Evolutionary conservation across 768 basidiomycete genomes (phyloP), one percentile per base, ranked within the genome.

Genomic region (Leccinum incarnatum): DNA sequence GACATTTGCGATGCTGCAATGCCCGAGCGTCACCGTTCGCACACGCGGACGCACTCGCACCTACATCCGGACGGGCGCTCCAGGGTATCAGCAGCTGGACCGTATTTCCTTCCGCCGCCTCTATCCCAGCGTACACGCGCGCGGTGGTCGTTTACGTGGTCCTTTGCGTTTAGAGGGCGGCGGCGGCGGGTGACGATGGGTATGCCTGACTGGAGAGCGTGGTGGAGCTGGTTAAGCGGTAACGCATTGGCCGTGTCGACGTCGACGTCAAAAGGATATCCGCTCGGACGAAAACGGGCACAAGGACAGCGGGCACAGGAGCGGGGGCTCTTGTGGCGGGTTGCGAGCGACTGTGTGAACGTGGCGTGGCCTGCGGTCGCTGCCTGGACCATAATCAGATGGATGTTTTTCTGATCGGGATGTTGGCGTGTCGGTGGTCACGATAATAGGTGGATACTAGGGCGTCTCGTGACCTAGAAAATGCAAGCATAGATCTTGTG

Each of bases 101-200:
- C 72, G 40, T 67, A 76, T 53, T 82, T 79, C 57, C 75, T 78
- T 30, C 77, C 78, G 3, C 75, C 75, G 14, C 77, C 77, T 37
- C 59, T 57, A 9, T 61, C 65, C 21, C 73, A 68, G 49, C 60
- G 67, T 25, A 51, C 58, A 19, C 66, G 63, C n/a, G 29, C 27
- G 60, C 61, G 56, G 66, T 67, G 48, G 48, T 72, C 75, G 69
- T 69, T 73, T 42, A 82, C 79, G 19, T 82, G 80, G 77, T 76
- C 80, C 17, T 88, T 88, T 65, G 76, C 78, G 23, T 76, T 87
- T 55, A 68, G 76, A 27, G 84, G 85, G 1, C 77, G 83, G 29
- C 75, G 83, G 17, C 77, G 85, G 59, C 80, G 83, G n/a, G 66
- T 89, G 59, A 76, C 79, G 17, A 19, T 87, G 14, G 70, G 74